Conservation (phyloP, 345 rosid genomes). For the Isatis tinctoria region DNA sequence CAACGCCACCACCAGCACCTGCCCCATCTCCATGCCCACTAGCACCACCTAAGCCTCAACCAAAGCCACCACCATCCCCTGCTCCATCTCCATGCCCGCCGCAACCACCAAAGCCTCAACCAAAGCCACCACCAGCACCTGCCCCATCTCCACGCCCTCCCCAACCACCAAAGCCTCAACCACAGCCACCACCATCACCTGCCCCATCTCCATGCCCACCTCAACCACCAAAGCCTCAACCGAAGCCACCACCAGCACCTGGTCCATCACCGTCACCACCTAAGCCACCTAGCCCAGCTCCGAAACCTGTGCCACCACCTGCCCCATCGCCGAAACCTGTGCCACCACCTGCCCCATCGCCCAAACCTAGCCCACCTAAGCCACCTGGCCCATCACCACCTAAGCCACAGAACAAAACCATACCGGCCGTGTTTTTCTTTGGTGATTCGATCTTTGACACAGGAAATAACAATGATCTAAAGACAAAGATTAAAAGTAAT, state of each 20-base stretch:
- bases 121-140: constrained; percentile 12
- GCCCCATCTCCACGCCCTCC: constrained; percentile 1
- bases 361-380: constrained; percentile 21
- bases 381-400: constrained; percentile 21
- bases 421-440: constrained; percentile 43
- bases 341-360: constrained; percentile 6
- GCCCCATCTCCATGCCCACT: constrained; percentile 2
- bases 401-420: constrained; percentile 20
- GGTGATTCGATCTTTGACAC: constrained; percentile 57
- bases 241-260: background rate
- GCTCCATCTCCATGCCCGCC: constrained; percentile 5
- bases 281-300: constrained; percentile 16
- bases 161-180: constrained; percentile 22
- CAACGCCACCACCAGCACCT: constrained; percentile 23
- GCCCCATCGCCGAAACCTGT: constrained; percentile 9
- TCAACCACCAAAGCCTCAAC: background rate
- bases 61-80: constrained; percentile 11
- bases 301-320: constrained; percentile 17
- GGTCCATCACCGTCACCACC: constrained; percentile 4
- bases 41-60: constrained; percentile 13
- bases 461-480: constrained; percentile 44
- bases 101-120: constrained; percentile 1
- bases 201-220: background rate
- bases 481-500: constrained; percentile 40
- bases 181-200: constrained; percentile 12